Evolutionary conservation across 441 rosid genomes (phyloP), one percentile per base, ranked within the genome.

Genomic region (Isatis lusitanica): DNA sequence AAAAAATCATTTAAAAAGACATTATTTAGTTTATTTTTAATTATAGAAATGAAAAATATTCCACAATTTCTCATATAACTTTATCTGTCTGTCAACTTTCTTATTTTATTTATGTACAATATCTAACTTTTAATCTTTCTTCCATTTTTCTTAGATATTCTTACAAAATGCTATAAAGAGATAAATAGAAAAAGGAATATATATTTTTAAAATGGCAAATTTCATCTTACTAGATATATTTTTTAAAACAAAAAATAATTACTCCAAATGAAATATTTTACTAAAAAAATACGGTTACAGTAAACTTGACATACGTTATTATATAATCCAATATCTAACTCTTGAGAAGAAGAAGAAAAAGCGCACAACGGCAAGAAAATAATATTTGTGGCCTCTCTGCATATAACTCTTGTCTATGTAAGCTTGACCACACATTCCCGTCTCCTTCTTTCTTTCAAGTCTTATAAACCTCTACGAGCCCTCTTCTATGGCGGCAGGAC

Each of bases 401-500:
- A 36, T 47, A 24, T 59, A 70, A 38, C n/a, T 68, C 9, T 36
- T 6, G 59, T 36, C 13, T 17, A 11, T 17, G 9, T 10, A 63
- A 67, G 36, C 56, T 43, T 42, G 2, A 72, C 63, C 76, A 48
- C 60, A 50, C 75, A 70, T 58, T 9, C 24, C 12, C 9, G 82
- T 50, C 82, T 91, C 72, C 65, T 16, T 39, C 16, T 11, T 21
- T 18, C 67, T 36, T 66, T 59, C 51, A 57, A 39, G 57, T 64
- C 24, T 57, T 43, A 42, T 8, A 40, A 42, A 6, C 50, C 35
- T 44, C 15, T 31, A 26, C 13, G 10, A 53, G 13, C 44, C 18
- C 31, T 31, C 68, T 71, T 78, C 16, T 75, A 94, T 94, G 98
- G 97, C 89, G 79, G 88, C 85, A 8, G 90, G 87, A n/a, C 81